phyloP scores from a whole-genome alignment of 179 eudicot genomes.

The Spinacia oleracea region DNA sequence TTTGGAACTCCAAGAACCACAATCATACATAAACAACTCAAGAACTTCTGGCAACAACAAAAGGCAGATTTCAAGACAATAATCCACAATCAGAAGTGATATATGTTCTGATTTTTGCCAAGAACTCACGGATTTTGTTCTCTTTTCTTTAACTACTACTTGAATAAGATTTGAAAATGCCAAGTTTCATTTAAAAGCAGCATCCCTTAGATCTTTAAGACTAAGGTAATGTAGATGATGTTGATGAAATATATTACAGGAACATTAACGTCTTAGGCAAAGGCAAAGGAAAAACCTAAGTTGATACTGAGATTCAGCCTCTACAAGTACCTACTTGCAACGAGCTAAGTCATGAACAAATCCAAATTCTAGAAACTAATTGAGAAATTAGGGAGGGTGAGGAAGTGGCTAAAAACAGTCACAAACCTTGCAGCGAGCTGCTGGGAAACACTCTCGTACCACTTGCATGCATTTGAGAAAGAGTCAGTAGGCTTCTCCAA shows the following conservation, averaged over 20 bases:
- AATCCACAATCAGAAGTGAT: too few species aligned
- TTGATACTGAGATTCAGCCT: background rate
- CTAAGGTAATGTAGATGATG: too few species aligned
- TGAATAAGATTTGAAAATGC: too few species aligned
- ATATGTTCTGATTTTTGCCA: too few species aligned
- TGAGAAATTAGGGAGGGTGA: background rate
- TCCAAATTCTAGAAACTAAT: background rate
- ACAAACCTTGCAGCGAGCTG: slow-evolving; percentile 64
- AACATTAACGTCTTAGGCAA: too few species aligned
- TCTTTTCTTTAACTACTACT: background rate
- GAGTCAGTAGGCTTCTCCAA: slow-evolving; percentile 51
- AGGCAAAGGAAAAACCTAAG: background rate
- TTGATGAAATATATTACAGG: too few species aligned
- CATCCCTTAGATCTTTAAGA: too few species aligned
- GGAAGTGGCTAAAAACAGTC: background rate
- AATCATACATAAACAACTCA: too few species aligned
- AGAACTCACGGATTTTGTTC: background rate
- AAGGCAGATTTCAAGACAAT: too few species aligned
- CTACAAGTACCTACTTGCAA: background rate
- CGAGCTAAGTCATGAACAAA: background rate
- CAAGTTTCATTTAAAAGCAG: too few species aligned
- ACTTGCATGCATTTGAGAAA: slow-evolving; percentile 71
- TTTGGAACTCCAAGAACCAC: too few species aligned
- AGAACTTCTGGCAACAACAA: too few species aligned
- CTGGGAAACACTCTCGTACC: slow-evolving; percentile 62